Percentiles rank a stretch among this genome's conserved stretches.
phyloP scores from a whole-genome alignment of 2,329 filamentous ascomycete genomes.

The Alternaria panax region DNA sequence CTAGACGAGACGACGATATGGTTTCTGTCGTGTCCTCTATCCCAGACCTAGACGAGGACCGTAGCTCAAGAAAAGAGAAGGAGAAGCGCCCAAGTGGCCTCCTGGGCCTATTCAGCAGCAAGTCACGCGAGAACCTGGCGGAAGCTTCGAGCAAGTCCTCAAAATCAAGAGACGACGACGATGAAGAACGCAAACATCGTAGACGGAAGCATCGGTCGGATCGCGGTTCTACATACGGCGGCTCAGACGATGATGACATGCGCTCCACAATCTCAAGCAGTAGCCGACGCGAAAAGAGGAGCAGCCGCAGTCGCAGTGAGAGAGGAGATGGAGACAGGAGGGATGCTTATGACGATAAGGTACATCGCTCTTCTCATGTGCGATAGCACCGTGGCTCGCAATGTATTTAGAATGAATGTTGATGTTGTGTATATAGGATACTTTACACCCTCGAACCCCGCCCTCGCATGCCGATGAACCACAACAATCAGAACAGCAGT shows the following conservation, averaged over 20 bases:
- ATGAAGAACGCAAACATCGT: constrained; percentile 53
- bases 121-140: constrained; percentile 50
- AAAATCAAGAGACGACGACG: constrained; percentile 46
- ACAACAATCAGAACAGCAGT: constrained; percentile 53
- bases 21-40: constrained; percentile 52
- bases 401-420: constrained; percentile 45
- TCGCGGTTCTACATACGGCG: constrained; percentile 50
- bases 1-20: constrained; percentile 54
- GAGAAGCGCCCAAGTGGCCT: constrained; percentile 57
- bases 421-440: constrained; percentile 43
- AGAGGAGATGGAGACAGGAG: constrained; percentile 45
- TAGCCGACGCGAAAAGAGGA: constrained; percentile 52
- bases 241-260: constrained; percentile 49
- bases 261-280: constrained; percentile 47
- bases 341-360: constrained; percentile 47
- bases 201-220: constrained; percentile 54
- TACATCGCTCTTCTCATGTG: constrained; percentile 45
- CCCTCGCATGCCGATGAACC: constrained; percentile 38
- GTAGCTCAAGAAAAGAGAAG: constrained; percentile 44
- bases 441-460: constrained; percentile 35
- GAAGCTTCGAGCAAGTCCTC: constrained; percentile 45
- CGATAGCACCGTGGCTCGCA: constrained; percentile 32
- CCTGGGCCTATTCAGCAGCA: constrained; percentile 57
- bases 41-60: constrained; percentile 51
- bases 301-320: constrained; percentile 49